Conservation (phyloP, 2,329 filamentous ascomycete species). For the Alternaria longipes region DNA sequence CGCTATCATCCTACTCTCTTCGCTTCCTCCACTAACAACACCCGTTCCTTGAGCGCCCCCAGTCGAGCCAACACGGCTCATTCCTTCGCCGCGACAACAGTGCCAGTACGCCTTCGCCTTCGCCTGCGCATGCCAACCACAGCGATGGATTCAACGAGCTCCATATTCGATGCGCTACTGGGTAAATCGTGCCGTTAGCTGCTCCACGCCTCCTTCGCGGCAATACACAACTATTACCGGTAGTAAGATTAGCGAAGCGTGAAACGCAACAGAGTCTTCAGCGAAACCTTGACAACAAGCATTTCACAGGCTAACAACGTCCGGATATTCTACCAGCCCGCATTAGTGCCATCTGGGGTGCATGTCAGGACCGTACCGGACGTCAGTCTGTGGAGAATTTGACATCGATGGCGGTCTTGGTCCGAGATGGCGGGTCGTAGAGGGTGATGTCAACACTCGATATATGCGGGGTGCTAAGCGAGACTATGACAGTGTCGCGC, state of each 20-base stretch:
- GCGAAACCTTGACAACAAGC: not conserved
- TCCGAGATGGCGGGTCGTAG: conserved; percentile 5
- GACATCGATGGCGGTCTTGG: not conserved
- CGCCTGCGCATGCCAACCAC: not conserved
- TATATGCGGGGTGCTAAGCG: conserved; percentile 24
- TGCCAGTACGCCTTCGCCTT: not conserved
- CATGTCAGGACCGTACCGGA: conserved; percentile 17
- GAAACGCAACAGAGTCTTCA: not conserved
- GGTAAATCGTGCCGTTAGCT: conserved; percentile 16
- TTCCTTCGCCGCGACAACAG: not conserved
- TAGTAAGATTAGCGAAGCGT: conserved; percentile 16
- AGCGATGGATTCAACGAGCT: not conserved
- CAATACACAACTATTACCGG: not conserved
- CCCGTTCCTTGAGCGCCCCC: not conserved
- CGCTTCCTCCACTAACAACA: conserved; percentile 3
- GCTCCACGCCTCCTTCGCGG: not conserved
- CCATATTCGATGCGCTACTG: not conserved
- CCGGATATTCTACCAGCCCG: not conserved
- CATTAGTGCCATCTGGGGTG: conserved; percentile 22
- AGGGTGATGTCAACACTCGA: conserved; percentile 27
- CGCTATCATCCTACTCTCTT: not conserved
- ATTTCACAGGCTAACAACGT: not conserved
- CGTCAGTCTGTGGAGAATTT: conserved; percentile 11
- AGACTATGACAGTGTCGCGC: conserved; percentile 4
- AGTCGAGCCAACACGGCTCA: conserved; percentile 1